These are phyloP conservation scores for Fraxinus velutina DNA, from an alignment of 305 asterid species.

Conservation along the genomic window DNA sequence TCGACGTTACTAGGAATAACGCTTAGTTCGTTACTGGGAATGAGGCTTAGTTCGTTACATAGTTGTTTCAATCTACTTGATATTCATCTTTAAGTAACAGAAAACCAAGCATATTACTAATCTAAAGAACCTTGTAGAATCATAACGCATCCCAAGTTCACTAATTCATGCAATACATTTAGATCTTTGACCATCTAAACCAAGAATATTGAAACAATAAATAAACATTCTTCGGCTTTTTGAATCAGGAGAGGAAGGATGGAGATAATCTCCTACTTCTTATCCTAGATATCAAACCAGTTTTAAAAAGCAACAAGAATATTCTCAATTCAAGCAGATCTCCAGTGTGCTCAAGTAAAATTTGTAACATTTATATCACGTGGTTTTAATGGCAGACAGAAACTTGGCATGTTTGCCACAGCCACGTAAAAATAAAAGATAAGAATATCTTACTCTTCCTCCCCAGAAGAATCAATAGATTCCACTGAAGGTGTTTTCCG, in stretches of 20 bases:
- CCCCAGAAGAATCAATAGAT: slow-evolving; percentile 90
- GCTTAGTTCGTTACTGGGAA: neutral
- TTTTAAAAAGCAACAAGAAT: neutral
- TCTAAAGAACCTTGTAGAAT: neutral
- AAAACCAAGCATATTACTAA: neutral
- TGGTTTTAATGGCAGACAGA: neutral
- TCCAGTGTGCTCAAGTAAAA: neutral
- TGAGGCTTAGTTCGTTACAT: neutral
- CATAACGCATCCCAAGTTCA: neutral
- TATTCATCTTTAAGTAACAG: neutral
- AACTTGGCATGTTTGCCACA: slow-evolving; percentile 6
- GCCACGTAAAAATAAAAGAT: slow-evolving; percentile 19
- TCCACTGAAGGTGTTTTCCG: slow-evolving; percentile 72
- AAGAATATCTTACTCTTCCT: slow-evolving; percentile 81
- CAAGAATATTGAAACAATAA: neutral
- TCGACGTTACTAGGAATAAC: neutral
- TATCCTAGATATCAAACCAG: neutral
- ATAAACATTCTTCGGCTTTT: neutral
- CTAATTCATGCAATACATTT: neutral
- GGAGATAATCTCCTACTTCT: neutral
- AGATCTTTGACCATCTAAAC: neutral
- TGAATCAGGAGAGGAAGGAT: neutral
- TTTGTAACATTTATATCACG: neutral
- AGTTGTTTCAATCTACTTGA: neutral
- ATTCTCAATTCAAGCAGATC: slow-evolving; percentile 1